Evolutionary conservation across 2,329 filamentous ascomycete species (phyloP), one percentile per base, ranked within the genome.

Genomic region (Helminthosporium solani): DNA sequence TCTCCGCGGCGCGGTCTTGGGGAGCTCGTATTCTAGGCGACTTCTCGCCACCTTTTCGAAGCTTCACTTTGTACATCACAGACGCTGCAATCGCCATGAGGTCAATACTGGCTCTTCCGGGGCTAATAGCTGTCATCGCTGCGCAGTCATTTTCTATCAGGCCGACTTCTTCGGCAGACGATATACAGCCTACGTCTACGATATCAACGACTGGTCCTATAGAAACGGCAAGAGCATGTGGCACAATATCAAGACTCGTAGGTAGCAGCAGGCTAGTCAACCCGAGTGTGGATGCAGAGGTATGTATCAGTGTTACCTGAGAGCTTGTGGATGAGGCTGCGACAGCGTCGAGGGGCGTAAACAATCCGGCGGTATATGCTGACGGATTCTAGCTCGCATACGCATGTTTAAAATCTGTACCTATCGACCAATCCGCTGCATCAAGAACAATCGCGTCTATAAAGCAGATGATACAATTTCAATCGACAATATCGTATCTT

Each of bases 401-500:
- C 40, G 58, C 61, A 16, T 73, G 71, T 48, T 49, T 72, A 9
- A 62, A 66, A 42, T 64, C 67, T 2, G 61, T 73, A 7, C 70
- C 70, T 0, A 62, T 73, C 28, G 48, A 56, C 20, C 40, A 42
- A 9, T 40, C 49, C 7, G 61, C 55, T 11, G 68, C 65, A 3
- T 56, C 52, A 0, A 16, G 43, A 2, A 68, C 66, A 14, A 46
- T 73, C 30, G 48, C 56, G 2, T 59, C 61, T 11, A 47, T 73
- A 14, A 66, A 65, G 38, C 56, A 62, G 27, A 67, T 72, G 46
- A 37, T 68, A 1, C 56, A 72, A 42, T 74, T 72, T 28, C 71
- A 75, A 35, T 72, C 69, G n/a, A 70, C 67, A 2, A 44, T 75
- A 5, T 49, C 53, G 1, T 74, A 73, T 46, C 58, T 75, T 20